A percentile compares a stretch with the other conserved stretches of the same genome.
phyloP scores from a whole-genome alignment of 2,329 filamentous ascomycete species.

The Phialemonium atrogriseum region DNA sequence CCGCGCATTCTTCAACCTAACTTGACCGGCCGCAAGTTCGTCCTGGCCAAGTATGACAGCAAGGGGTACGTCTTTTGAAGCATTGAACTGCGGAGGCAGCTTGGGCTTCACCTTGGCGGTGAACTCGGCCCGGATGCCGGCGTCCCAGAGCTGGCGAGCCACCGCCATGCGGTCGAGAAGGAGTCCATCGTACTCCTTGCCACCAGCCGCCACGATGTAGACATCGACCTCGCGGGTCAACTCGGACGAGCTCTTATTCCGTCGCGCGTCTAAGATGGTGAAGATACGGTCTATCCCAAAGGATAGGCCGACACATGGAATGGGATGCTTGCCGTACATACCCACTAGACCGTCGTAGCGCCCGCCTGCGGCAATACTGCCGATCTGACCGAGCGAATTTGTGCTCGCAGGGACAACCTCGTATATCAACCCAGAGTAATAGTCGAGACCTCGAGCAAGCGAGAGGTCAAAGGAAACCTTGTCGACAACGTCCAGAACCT shows the following conservation, averaged over 20 bases:
- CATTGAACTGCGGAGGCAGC: constrained; percentile 82
- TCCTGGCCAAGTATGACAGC: constrained; percentile 87
- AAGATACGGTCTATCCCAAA: constrained; percentile 96
- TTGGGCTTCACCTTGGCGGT: constrained; percentile 90
- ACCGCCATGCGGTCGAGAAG: constrained; percentile 79
- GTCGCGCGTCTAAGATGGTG: constrained; percentile 56
- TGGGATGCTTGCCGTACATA: constrained; percentile 80
- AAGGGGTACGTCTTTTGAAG: constrained; percentile 79
- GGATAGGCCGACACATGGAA: constrained; percentile 86
- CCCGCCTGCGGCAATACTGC: constrained; percentile 81
- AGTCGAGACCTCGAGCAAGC: constrained; percentile 82
- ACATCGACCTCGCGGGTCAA: constrained; percentile 76
- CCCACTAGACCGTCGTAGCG: constrained; percentile 89
- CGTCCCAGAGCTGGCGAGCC: constrained; percentile 70
- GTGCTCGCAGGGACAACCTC: no score
- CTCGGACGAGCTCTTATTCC: constrained; percentile 26
- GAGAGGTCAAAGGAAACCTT: constrained; percentile 83
- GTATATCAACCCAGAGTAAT: no score
- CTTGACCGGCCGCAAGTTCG: constrained; percentile 73
- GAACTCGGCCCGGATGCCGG: constrained; percentile 85
- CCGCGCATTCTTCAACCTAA: constrained; percentile 77
- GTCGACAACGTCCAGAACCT: constrained; percentile 64
- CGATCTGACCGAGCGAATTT: no score
- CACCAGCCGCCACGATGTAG: constrained; percentile 91
- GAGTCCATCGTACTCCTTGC: constrained; percentile 74